Evolutionary conservation across 345 rosid genomes (phyloP).

Genomic region (Salix caprea): DNA sequence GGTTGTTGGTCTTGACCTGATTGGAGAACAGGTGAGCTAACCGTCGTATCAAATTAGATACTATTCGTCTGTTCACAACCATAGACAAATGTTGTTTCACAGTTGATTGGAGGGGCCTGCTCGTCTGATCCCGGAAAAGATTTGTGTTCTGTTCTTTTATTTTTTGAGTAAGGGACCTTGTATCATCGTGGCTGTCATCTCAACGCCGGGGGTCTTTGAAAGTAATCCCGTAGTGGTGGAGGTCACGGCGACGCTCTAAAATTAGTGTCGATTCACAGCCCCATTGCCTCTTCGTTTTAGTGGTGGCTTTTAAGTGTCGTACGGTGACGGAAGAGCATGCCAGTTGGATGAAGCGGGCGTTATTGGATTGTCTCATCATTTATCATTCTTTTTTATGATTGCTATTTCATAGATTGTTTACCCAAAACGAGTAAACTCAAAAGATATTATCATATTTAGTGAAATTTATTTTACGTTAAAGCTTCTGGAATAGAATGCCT

Average conservation of each 20-base stretch:
- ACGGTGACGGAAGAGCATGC: not conserved
- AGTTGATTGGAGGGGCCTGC: not conserved
- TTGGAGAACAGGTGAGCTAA: slow-evolving; percentile 84
- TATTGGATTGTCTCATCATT: not conserved
- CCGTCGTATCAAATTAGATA: not conserved
- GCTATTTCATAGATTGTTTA: not conserved
- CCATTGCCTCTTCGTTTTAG: not conserved
- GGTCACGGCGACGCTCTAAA: not conserved
- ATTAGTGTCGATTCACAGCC: not conserved
- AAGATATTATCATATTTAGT: not conserved
- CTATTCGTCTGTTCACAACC: not conserved
- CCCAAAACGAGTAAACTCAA: not conserved
- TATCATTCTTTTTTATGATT: not conserved
- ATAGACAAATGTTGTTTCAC: not conserved
- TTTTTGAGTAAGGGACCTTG: not conserved
- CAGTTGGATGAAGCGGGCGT: not conserved
- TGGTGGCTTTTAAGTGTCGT: too few relatives aligned
- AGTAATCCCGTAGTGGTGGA: not conserved
- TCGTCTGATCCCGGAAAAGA: not conserved
- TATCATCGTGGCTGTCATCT: not conserved
- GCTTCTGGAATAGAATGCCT: too few relatives aligned
- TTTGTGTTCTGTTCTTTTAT: not conserved
- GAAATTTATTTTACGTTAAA: not conserved
- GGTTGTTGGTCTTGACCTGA: slow-evolving; percentile 82
- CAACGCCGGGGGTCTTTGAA: not conserved